Conservation (phyloP, 768 basidiomycete genomes). For the Trametes sanguinea region DNA sequence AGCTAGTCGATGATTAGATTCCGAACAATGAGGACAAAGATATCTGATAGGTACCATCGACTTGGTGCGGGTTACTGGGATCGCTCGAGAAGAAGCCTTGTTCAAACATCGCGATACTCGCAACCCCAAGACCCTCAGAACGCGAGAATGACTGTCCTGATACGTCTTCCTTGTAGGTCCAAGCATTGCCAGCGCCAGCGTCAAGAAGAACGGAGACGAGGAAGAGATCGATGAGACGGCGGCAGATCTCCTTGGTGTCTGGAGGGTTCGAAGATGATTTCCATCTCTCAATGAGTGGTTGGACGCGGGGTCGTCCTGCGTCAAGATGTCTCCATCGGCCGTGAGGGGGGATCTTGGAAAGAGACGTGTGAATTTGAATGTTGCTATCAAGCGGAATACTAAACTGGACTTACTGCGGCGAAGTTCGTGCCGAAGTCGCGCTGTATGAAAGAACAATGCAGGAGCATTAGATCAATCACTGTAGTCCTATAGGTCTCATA, state of each 20-base stretch:
- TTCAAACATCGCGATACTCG: constrained; percentile 87
- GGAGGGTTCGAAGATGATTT: constrained; percentile 41
- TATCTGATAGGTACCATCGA: constrained; percentile 64
- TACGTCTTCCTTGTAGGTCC: constrained; percentile 70
- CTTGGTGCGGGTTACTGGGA: constrained; percentile 60
- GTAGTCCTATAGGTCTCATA: constrained; percentile 29
- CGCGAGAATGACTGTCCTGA: constrained; percentile 57
- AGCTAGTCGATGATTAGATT: constrained; percentile 45
- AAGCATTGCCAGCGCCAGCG: constrained; percentile 85
- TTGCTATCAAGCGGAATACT: neutral
- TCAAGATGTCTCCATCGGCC: constrained; percentile 91
- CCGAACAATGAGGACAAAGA: neutral
- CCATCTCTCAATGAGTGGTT: constrained; percentile 63
- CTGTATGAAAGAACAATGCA: constrained; percentile 38
- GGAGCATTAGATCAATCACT: neutral
- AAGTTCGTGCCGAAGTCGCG: constrained; percentile 80
- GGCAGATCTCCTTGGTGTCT: constrained; percentile 59
- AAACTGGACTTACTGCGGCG: constrained; percentile 47
- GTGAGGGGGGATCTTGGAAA: constrained; percentile 74
- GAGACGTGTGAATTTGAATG: neutral
- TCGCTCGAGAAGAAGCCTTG: constrained; percentile 80
- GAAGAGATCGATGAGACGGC: constrained; percentile 86
- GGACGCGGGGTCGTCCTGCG: constrained; percentile 62
- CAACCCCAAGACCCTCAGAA: constrained; percentile 86
- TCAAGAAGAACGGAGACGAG: constrained; percentile 90